Conservation (phyloP, 345 rosid genomes). For the Brassica incana region DNA sequence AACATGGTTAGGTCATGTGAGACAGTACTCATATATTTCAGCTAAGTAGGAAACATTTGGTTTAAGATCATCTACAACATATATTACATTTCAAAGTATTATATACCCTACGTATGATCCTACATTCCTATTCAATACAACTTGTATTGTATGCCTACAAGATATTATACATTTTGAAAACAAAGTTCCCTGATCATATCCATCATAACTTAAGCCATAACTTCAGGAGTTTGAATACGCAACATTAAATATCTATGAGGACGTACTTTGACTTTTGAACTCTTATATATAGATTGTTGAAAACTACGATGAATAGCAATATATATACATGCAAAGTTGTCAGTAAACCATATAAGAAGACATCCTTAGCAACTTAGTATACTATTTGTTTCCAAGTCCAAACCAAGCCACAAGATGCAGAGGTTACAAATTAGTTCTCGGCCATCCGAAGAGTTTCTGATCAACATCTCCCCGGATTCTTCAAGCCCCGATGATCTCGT, state of each 20-base stretch:
- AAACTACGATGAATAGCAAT: background rate
- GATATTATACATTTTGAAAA: background rate
- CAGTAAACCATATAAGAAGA: background rate
- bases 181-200: conserved; percentile 22
- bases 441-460: conserved; percentile 48
- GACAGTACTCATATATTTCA: background rate
- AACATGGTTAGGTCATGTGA: background rate
- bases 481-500: conserved; percentile 17
- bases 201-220: conserved; percentile 40
- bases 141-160: background rate
- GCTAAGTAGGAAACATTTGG: background rate
- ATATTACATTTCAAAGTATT: background rate
- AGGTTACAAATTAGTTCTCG: conserved; percentile 43
- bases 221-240: conserved; percentile 32
- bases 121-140: background rate
- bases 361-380: background rate
- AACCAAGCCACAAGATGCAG: conserved; percentile 42
- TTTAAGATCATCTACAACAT: background rate
- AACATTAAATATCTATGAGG: conserved; percentile 20
- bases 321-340: background rate
- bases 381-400: background rate
- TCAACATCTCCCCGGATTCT: conserved; percentile 42
- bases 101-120: background rate
- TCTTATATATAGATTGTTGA: conserved; percentile 9
- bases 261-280: conserved; percentile 2